Percentiles rank a stretch among this genome's conserved stretches.
phyloP scores from a whole-genome alignment of 306 rosid species.

The Gillenia trifoliata region DNA sequence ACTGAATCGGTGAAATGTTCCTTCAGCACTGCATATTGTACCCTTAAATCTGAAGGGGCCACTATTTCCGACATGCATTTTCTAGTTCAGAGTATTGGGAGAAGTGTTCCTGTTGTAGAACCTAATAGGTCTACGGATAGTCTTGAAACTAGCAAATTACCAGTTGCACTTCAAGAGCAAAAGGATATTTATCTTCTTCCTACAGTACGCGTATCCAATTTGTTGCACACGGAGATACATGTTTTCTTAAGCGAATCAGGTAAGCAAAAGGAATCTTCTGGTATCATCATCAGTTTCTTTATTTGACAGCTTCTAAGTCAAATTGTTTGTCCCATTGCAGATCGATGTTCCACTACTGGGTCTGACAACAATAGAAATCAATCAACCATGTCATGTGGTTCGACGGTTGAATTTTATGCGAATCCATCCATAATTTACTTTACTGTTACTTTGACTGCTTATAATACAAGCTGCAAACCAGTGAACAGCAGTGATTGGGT shows the following conservation, averaged over 20 bases:
- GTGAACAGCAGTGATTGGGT: conserved; percentile 74
- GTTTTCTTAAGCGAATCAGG: conserved; percentile 80
- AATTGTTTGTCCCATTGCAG: conserved; percentile 40
- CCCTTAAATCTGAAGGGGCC: conserved; percentile 49
- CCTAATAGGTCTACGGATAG: conserved; percentile 42
- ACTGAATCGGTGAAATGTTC: conserved; percentile 51
- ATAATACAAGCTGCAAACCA: conserved; percentile 57
- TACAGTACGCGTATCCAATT: conserved; percentile 75
- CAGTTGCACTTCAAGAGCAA: conserved; percentile 67
- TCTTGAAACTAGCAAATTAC: conserved; percentile 36
- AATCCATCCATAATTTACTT: conserved; percentile 71
- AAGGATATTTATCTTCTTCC: conserved; percentile 87
- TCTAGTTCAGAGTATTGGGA: conserved; percentile 70
- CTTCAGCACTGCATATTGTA: conserved; percentile 69
- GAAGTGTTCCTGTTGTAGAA: conserved; percentile 56
- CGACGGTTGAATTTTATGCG: conserved; percentile 67
- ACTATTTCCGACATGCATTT: conserved; percentile 54
- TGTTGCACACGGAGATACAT: conserved; percentile 66
- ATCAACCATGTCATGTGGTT: conserved; percentile 57
- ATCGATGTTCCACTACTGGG: conserved; percentile 34
- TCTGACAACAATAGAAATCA: conserved; percentile 49
- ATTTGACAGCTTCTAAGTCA: conserved; percentile 4
- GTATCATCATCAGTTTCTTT: neutral
- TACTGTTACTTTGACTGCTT: conserved; percentile 52
- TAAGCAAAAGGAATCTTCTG: conserved; percentile 31